These are phyloP conservation scores for Syzygium syzygioides DNA, from an alignment of 441 rosid genomes.

Conservation along the genomic window DNA sequence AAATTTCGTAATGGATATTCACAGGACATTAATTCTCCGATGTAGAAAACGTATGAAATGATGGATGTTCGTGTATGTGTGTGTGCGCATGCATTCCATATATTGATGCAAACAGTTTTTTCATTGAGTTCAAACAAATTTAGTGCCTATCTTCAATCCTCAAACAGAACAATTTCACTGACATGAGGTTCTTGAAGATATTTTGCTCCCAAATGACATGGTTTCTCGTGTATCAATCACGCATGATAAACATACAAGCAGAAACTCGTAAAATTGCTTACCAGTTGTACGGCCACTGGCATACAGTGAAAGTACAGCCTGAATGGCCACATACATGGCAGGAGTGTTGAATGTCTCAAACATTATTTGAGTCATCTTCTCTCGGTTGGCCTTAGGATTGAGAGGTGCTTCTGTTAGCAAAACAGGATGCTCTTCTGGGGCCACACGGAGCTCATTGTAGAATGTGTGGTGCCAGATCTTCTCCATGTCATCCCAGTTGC, in stretches of 20 bases:
- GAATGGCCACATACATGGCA: constrained; percentile 47
- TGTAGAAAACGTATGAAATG: neutral
- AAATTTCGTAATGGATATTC: neutral
- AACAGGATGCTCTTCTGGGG: constrained; percentile 70
- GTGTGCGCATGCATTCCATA: neutral
- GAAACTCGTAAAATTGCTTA: constrained; percentile 14
- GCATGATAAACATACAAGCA: neutral
- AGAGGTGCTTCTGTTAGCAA: constrained; percentile 72
- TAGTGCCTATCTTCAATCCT: neutral
- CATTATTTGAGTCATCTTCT: constrained; percentile 75
- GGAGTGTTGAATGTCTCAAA: constrained; percentile 54
- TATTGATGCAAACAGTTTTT: neutral
- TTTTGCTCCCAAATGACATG: neutral
- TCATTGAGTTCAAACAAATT: neutral
- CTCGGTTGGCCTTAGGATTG: constrained; percentile 66
- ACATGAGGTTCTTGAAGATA: neutral
- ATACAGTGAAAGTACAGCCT: constrained; percentile 66
- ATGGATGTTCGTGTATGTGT: neutral
- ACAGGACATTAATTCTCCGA: neutral
- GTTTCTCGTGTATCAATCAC: neutral
- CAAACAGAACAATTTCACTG: neutral
- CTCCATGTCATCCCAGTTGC: constrained; percentile 86
- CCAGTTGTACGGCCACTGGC: constrained; percentile 78
- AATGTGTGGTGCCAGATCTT: constrained; percentile 62
- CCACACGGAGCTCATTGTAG: constrained; percentile 52